A percentile compares a stretch with the other conserved stretches of the same genome.
Evolutionary conservation across 176 grass and related monocot genomes (phyloP).

Genomic region (Rhipidocladum racemiflorum): DNA sequence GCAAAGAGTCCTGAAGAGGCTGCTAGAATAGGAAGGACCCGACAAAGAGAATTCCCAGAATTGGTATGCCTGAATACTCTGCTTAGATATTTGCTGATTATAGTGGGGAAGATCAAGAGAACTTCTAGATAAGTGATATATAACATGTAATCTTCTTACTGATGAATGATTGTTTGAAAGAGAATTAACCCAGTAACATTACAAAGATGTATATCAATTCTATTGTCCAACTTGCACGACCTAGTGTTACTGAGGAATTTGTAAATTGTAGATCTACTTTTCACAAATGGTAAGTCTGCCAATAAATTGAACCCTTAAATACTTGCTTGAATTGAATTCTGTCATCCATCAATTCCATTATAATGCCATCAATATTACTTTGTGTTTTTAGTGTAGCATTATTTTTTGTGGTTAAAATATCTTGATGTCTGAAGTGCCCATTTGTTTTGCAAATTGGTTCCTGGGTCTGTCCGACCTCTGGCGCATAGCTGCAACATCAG

Average conservation of each 20-base stretch:
- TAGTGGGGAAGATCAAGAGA: not conserved
- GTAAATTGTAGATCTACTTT: not conserved
- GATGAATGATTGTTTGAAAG: not conserved
- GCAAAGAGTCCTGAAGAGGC: conserved; percentile 93
- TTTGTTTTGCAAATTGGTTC: not conserved
- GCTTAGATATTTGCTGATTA: not conserved
- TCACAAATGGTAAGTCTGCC: not conserved
- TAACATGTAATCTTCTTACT: not conserved
- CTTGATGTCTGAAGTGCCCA: not conserved
- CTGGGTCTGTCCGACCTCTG: not conserved
- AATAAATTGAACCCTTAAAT: not conserved
- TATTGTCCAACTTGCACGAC: too few relatives aligned
- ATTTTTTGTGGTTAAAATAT: not conserved
- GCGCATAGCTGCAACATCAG: not conserved
- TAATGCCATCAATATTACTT: not conserved
- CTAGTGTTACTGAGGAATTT: not conserved
- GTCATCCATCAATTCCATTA: not conserved
- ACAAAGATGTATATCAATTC: too few relatives aligned
- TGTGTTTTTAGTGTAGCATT: not conserved
- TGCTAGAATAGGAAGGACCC: conserved; percentile 77
- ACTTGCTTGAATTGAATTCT: not conserved
- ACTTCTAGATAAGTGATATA: not conserved
- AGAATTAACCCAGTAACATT: not conserved
- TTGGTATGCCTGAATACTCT: conserved; percentile 55
- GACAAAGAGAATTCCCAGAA: conserved; percentile 71